phyloP scores from a whole-genome alignment of 192 early-diverging fungal genomes.

The Coemansia sp. region DNA sequence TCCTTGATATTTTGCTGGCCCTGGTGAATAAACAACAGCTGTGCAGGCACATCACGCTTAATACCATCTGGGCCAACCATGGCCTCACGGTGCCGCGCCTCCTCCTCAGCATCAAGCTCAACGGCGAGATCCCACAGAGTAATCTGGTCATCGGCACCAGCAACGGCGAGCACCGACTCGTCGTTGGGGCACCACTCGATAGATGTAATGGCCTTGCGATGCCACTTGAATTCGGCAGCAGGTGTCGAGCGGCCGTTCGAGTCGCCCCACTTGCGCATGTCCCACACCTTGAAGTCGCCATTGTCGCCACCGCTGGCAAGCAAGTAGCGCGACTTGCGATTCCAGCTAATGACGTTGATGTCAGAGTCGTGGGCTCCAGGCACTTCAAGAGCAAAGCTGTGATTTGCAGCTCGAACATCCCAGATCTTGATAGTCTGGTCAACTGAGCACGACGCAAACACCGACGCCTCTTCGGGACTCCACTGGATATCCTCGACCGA shows the following conservation, averaged over 20 bases:
- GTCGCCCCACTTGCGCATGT: constrained; percentile 70
- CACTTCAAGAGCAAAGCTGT: constrained; percentile 71
- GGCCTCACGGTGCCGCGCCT: constrained; percentile 61
- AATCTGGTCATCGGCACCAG: constrained; percentile 94
- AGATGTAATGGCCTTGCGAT: constrained; percentile 87
- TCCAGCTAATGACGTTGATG: constrained; percentile 98
- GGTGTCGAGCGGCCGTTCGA: constrained; percentile 62
- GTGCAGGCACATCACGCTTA: constrained; percentile 86
- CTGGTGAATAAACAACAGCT: constrained; percentile 93
- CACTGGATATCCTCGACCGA: constrained; percentile 98
- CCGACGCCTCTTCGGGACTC: constrained; percentile 86
- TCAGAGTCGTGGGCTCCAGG: constrained; percentile 82
- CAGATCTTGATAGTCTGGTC: constrained; percentile 95
- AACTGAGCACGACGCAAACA: constrained; percentile 91
- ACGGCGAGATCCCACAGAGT: constrained; percentile 99
- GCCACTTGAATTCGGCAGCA: constrained; percentile 95
- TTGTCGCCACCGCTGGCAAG: constrained; percentile 93
- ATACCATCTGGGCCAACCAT: constrained; percentile 61
- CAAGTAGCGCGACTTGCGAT: constrained; percentile 81
- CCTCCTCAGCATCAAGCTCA: constrained; percentile 93
- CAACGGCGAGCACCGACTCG: constrained; percentile 86
- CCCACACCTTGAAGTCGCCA: constrained; percentile 96
- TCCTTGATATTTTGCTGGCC: constrained; percentile 96
- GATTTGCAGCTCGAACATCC: constrained; percentile 85
- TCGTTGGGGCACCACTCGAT: constrained; percentile 98